phyloP scores from a whole-genome alignment of 768 basidiomycete genomes.

The Tricholoma flavovirens region DNA sequence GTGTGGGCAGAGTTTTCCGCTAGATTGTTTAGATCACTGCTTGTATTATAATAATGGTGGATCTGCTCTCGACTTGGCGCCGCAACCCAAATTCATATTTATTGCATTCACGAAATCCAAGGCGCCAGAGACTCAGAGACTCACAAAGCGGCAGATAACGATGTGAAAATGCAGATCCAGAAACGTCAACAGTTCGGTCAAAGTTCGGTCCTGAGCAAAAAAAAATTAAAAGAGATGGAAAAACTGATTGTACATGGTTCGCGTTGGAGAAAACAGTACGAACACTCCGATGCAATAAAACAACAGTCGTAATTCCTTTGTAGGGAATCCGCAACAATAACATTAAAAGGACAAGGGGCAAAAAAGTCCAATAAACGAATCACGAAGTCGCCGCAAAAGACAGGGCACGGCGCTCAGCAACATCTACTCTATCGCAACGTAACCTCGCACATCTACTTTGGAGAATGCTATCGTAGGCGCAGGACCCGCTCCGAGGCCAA shows the following conservation, averaged over 20 bases:
- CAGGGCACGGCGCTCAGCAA: too few species aligned
- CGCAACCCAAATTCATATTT: conserved; percentile 7
- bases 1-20: conserved; percentile 74
- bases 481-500: conserved; percentile 59
- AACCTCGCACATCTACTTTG: conserved; percentile 80
- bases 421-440: conserved; percentile 49
- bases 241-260: conserved; percentile 12
- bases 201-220: conserved; percentile 9
- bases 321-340: not conserved
- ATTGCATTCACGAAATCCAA: conserved; percentile 6
- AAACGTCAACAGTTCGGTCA: not conserved
- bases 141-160: not conserved
- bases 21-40: not conserved
- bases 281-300: conserved; percentile 11
- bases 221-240: conserved; percentile 13
- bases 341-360: conserved; percentile 7
- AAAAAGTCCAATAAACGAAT: conserved; percentile 17
- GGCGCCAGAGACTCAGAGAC: conserved; percentile 2
- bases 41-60: not conserved
- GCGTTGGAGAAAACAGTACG: not conserved
- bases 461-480: conserved; percentile 80
- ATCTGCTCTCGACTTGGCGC: not conserved
- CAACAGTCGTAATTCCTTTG: conserved; percentile 9
- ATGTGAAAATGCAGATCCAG: not conserved
- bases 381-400: conserved; percentile 14